Percentiles rank a stretch among this genome's conserved stretches.
phyloP scores from a whole-genome alignment of 75 land plant genomes.

The Pseudotsuga menziesii region DNA sequence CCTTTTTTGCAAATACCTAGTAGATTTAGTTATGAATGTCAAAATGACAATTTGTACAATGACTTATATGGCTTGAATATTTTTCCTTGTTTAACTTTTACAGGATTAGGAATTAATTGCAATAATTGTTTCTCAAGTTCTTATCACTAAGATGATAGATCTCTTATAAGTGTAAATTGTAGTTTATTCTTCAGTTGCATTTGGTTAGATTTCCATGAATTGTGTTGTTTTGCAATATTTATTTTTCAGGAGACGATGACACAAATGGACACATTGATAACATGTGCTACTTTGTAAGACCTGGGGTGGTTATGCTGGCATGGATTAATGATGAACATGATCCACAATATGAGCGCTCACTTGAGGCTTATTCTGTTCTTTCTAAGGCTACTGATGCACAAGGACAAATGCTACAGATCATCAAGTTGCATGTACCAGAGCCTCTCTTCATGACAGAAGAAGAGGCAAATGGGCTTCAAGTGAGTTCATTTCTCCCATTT shows the following conservation, averaged over 20 bases:
- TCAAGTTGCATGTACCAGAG: constrained; percentile 73
- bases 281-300: constrained; percentile 90
- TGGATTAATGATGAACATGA: constrained; percentile 85
- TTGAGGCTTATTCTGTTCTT: constrained; percentile 67
- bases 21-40: neutral
- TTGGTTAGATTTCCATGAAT: neutral
- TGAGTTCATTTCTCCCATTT: constrained; percentile 8
- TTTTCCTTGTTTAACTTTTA: neutral
- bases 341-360: constrained; percentile 76
- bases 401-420: constrained; percentile 60
- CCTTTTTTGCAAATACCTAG: neutral
- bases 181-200: neutral
- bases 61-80: neutral
- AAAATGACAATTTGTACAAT: neutral
- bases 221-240: neutral
- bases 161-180: neutral
- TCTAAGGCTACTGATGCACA: constrained; percentile 74
- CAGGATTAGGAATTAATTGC: neutral
- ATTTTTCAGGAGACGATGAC: constrained; percentile 76
- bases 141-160: neutral
- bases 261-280: constrained; percentile 97
- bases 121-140: neutral
- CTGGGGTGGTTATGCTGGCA: constrained; percentile 76
- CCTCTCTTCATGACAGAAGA: constrained; percentile 80
- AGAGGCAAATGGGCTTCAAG: constrained; percentile 69